phyloP scores from a whole-genome alignment of 257 asterid genomes.

The Fraxinus quadrangulata region DNA sequence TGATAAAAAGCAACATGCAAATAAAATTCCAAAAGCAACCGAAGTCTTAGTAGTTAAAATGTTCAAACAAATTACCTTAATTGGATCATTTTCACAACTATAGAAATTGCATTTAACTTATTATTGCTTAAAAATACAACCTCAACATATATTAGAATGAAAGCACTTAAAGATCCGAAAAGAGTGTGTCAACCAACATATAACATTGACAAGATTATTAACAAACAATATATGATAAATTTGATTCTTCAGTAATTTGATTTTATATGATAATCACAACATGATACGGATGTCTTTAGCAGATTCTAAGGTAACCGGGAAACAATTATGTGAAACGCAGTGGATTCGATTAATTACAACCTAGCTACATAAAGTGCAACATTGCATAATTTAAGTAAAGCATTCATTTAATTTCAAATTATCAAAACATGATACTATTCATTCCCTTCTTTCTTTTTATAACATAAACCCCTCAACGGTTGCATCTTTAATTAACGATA shows the following conservation, averaged over 20 bases:
- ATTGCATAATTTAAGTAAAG: background rate
- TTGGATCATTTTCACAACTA: background rate
- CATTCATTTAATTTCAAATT: background rate
- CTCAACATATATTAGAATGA: background rate
- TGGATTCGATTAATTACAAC: background rate
- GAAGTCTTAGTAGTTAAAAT: background rate
- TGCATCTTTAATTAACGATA: background rate
- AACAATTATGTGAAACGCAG: background rate
- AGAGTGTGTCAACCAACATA: background rate
- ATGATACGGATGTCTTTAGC: background rate
- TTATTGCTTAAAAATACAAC: background rate
- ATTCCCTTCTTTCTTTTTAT: background rate
- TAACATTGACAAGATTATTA: background rate
- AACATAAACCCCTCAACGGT: background rate
- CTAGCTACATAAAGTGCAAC: too few species aligned
- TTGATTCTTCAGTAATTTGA: slow-evolving; percentile 7
- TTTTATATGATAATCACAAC: slow-evolving; percentile 6
- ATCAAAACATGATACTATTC: background rate
- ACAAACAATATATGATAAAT: background rate
- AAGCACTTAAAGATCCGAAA: background rate
- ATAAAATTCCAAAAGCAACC: background rate
- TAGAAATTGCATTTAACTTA: background rate
- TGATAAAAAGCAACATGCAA: background rate
- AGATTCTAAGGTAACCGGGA: background rate
- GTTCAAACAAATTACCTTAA: too few species aligned